Percentiles rank a stretch among this genome's conserved stretches.
Evolutionary conservation across 192 early-diverging fungal species (phyloP).

Genomic region (Podila epicladia): DNA sequence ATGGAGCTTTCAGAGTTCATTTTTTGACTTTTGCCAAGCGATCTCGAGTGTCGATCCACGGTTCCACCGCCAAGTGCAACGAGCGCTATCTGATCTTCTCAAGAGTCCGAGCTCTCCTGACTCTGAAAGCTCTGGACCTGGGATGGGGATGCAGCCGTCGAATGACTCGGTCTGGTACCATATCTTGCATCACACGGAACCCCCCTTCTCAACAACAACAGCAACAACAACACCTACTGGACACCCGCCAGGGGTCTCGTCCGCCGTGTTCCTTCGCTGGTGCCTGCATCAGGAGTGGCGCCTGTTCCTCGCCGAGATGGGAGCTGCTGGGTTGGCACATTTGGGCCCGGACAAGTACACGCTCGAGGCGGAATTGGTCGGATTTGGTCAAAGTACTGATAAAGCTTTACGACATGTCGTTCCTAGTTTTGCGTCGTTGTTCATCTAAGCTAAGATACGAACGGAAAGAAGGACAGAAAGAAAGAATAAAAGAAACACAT

Average conservation of each 20-base stretch:
- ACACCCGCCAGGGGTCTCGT: background rate
- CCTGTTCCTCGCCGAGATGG: background rate
- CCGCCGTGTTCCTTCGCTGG: slow-evolving; percentile 12
- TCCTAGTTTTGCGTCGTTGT: too few relatives aligned
- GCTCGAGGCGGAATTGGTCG: too few relatives aligned
- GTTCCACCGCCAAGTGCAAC: slow-evolving; percentile 22
- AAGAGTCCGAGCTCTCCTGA: background rate
- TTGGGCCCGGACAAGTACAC: too few relatives aligned
- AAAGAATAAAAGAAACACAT: too few relatives aligned
- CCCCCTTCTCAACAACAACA: background rate
- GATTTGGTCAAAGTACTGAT: too few relatives aligned
- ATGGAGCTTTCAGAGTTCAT: slow-evolving; percentile 19
- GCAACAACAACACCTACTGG: background rate
- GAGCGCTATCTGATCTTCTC: background rate
- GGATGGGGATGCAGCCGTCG: background rate
- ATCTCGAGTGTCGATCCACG: slow-evolving; percentile 11
- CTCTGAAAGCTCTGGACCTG: background rate
- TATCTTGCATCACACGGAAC: slow-evolving; percentile 8
- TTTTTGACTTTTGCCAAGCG: slow-evolving; percentile 13
- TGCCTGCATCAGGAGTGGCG: slow-evolving; percentile 15
- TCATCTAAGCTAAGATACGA: too few relatives aligned
- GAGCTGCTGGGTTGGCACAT: background rate
- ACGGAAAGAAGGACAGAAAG: too few relatives aligned
- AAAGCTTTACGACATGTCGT: too few relatives aligned
- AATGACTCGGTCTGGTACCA: slow-evolving; percentile 17